phyloP scores from a whole-genome alignment of 345 rosid species.

The Salix suchowensis region DNA sequence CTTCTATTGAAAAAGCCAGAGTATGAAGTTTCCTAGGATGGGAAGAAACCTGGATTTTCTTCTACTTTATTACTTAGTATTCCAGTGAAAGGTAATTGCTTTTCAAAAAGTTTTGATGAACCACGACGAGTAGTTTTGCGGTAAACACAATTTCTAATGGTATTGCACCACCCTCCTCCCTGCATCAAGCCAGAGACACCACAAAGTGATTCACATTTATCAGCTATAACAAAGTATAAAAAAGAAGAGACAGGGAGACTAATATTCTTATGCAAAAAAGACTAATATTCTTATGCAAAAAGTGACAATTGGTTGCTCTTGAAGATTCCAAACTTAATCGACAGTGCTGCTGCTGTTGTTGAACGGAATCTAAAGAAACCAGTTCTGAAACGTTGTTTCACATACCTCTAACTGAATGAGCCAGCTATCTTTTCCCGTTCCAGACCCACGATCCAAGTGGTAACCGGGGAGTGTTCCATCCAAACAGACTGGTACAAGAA shows the following conservation, averaged over 20 bases:
- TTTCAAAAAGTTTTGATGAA: constrained; percentile 28
- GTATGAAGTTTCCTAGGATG: not conserved
- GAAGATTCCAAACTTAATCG: not conserved
- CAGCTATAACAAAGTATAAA: not conserved
- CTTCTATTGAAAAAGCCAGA: not conserved
- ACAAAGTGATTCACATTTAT: not conserved
- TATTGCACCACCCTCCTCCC: constrained; percentile 35
- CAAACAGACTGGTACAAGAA: constrained; percentile 20
- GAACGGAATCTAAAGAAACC: not conserved
- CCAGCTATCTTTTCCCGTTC: constrained; percentile 28
- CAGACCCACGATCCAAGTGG: constrained; percentile 32
- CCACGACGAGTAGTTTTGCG: constrained; percentile 33
- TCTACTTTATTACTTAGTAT: constrained; percentile 24
- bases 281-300: no score
- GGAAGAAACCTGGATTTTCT: constrained; percentile 28
- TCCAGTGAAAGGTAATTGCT: constrained; percentile 25
- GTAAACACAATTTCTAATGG: constrained; percentile 18
- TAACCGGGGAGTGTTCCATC: constrained; percentile 33
- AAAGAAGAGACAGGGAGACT: not conserved
- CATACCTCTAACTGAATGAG: constrained; percentile 29
- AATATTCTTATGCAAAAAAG: not conserved
- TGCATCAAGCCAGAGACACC: not conserved
- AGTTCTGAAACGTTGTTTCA: not conserved
- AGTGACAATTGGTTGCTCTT: not conserved
- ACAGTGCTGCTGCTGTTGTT: not conserved